Evolutionary conservation across 2,329 filamentous ascomycete genomes (phyloP).

Genomic region (Diaporthe sp.): DNA sequence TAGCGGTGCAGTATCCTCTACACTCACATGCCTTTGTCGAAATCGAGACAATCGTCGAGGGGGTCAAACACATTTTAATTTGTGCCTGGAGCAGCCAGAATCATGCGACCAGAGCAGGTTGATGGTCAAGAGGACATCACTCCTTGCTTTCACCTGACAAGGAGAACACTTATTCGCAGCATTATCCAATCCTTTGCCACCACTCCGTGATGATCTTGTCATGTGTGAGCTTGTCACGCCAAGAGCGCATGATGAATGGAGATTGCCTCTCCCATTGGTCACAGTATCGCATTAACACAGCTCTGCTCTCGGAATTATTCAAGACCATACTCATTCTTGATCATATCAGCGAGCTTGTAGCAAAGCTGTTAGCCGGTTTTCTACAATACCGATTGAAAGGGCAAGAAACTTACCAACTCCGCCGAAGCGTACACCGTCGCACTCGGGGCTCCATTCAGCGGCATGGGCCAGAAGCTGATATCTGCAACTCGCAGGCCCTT

Average conservation of each 20-base stretch:
- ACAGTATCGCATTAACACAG: neutral
- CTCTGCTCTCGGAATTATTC: neutral
- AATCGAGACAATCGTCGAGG: too few relatives aligned
- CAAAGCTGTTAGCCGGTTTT: neutral
- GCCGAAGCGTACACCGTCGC: constrained; percentile 15
- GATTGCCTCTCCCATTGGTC: neutral
- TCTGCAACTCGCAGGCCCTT: constrained; percentile 31
- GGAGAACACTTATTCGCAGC: neutral
- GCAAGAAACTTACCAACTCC: neutral
- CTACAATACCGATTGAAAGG: neutral
- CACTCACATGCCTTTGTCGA: neutral
- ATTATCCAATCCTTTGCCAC: neutral
- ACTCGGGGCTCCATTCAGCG: constrained; percentile 1
- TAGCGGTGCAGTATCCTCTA: neutral
- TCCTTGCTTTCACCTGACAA: neutral
- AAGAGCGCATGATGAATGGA: neutral
- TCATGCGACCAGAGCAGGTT: neutral
- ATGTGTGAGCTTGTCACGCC: neutral
- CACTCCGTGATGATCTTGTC: neutral
- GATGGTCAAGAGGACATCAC: neutral
- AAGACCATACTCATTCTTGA: neutral
- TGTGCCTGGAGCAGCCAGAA: neutral
- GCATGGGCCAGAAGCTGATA: constrained; percentile 1
- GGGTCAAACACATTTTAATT: neutral
- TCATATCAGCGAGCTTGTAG: neutral